A percentile compares a stretch with the other conserved stretches of the same genome.
These are phyloP conservation scores for Pterocarpus santalinus DNA, from an alignment of 306 rosid species.

Conservation along the genomic window DNA sequence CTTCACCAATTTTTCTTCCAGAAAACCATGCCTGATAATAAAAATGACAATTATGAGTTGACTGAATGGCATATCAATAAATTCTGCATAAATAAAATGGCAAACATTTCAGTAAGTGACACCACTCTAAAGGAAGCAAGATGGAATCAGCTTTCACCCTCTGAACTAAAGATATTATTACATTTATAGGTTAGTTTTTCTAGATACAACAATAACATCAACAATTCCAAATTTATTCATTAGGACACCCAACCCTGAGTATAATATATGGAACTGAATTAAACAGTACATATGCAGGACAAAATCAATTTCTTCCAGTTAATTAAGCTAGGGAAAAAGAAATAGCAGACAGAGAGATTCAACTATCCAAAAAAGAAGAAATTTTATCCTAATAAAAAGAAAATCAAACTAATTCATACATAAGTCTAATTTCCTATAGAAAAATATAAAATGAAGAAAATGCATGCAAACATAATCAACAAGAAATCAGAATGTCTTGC, in stretches of 20 bases:
- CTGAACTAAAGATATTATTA: constrained; percentile 9
- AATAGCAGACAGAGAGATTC: constrained; percentile 13
- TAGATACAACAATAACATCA: constrained; percentile 27
- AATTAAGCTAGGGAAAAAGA: not conserved
- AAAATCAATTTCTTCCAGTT: constrained; percentile 27
- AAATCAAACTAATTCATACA: constrained; percentile 23
- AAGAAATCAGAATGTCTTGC: constrained; percentile 23
- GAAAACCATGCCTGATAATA: constrained; percentile 83
- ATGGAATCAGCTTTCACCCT: constrained; percentile 34
- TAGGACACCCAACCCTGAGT: constrained; percentile 21
- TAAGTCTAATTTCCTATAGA: constrained; percentile 5
- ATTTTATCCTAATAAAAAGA: not conserved
- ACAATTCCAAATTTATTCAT: not conserved
- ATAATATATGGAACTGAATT: constrained; percentile 19
- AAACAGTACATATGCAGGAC: not conserved
- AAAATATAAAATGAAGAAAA: constrained; percentile 22
- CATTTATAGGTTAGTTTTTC: constrained; percentile 32
- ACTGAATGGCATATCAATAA: constrained; percentile 31
- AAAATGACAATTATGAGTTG: constrained; percentile 36
- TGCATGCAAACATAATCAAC: constrained; percentile 28
- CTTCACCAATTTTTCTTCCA: constrained; percentile 89
- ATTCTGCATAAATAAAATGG: constrained; percentile 36
- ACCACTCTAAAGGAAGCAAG: constrained; percentile 36
- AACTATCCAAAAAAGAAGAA: not conserved
- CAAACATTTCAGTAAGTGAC: constrained; percentile 36